Base-by-base conservation (phyloP, 2,329 filamentous ascomycete genomes). In the Trichoderma sp. region DNA sequence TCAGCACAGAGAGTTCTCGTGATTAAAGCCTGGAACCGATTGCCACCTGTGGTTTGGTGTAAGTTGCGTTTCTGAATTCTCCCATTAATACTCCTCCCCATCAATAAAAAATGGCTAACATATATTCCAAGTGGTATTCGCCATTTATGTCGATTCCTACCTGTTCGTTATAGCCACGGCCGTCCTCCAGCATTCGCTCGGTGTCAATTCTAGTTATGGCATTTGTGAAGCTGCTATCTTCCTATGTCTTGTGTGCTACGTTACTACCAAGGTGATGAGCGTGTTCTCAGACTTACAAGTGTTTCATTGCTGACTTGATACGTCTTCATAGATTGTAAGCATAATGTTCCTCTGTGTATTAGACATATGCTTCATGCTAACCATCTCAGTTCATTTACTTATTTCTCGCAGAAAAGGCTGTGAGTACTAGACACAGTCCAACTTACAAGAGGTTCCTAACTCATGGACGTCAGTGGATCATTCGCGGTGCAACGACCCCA, bases 391-490 rank as follows among this genome's bases (percentile, higher is more conserved):
- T 90, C 26, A 88, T 91, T n/a, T 91, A 91, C 75, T 82, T 88
- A 30, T 91, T 91, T 76, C 81, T 91, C 3, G 88, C 90, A 1
- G 90, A 91, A 77, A 89, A 89, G 79, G 88, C 87, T 57, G 88
- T 88, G 79, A 77, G 84, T 80, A 17, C 20, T 23, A 15, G 36
- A 76, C 15, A 76, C 15, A 39, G 23, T 8, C 2, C 7, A 20
- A 50, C n/a, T 50, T 11, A n/a, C 11, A 13, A 6, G 6, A 4
- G 5, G 5, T 13, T 75, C 13, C 20, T 34, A 47, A 72, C 68
- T 34, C 36, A 28, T 13, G 11, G 12, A 5, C 2, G 12, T 4
- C 57, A 88, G 85, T 86, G 88, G 74, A 88, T 91, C 62, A 87
- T 91, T 67, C 84, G 87, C 64, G 85, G 85, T 32, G 83, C 82